A percentile compares a stretch with the other conserved stretches of the same genome.
phyloP scores from a whole-genome alignment of 2,329 filamentous ascomycete species.

The Falciphora oryzae region DNA sequence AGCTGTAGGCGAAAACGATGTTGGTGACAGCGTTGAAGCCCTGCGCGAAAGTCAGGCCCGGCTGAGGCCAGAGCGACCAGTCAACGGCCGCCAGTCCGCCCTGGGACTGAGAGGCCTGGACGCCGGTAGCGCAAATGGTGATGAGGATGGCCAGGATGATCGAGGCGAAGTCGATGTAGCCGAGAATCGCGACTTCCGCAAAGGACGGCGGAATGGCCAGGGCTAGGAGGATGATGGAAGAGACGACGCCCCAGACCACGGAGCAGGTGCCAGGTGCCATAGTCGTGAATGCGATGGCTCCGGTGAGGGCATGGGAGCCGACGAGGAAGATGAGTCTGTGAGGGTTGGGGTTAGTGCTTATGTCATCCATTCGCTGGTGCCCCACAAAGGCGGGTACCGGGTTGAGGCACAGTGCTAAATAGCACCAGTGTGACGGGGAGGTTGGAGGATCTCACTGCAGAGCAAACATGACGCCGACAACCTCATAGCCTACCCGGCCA shows the following conservation, averaged over 20 bases:
- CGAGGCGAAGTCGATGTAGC: conserved; percentile 53
- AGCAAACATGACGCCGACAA: conserved; percentile 56
- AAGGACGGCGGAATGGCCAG: conserved; percentile 43
- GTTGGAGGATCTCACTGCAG: conserved; percentile 47
- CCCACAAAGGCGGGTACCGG: too few species aligned
- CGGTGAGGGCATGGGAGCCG: conserved; percentile 66
- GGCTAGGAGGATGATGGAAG: conserved; percentile 38
- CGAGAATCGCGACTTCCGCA: conserved; percentile 42
- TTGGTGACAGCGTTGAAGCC: conserved; percentile 59
- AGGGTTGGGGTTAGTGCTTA: too few species aligned
- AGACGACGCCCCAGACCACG: conserved; percentile 39
- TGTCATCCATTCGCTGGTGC: too few species aligned
- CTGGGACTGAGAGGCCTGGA: conserved; percentile 18
- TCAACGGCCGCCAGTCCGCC: conserved; percentile 1
- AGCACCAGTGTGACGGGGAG: too few species aligned
- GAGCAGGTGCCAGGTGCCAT: conserved; percentile 42
- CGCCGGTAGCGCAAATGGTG: conserved; percentile 30
- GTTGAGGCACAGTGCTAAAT: too few species aligned
- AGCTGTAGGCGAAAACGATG: conserved; percentile 66
- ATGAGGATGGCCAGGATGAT: conserved; percentile 39
- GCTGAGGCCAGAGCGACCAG: conserved; percentile 42
- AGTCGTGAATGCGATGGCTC: conserved; percentile 59
- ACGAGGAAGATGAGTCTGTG: conserved; percentile 56
- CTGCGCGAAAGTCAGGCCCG: conserved; percentile 41
- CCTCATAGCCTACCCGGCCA: conserved; percentile 54